Evolutionary conservation across 208 protist species (phyloP).

Genomic region (Leptomonas seymouri): DNA sequence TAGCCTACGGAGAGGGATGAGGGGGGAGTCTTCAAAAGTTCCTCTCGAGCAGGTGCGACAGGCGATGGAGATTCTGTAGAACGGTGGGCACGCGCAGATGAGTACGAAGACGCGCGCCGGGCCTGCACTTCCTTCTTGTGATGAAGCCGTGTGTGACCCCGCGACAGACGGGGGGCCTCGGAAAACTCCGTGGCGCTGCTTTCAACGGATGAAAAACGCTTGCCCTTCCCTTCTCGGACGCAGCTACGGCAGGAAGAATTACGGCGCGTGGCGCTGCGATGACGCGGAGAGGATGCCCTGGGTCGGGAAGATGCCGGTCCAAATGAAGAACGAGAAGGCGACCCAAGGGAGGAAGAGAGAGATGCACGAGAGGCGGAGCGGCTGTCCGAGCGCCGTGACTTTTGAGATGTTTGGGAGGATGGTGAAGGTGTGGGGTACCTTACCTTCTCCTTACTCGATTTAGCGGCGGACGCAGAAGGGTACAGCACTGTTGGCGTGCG

Average conservation of each 20-base stretch:
- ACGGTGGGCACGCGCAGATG: background rate
- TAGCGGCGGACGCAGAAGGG: too few relatives aligned
- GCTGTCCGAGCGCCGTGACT: background rate
- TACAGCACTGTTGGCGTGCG: too few relatives aligned
- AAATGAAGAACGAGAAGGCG: background rate
- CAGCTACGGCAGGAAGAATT: background rate
- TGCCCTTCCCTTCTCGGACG: background rate
- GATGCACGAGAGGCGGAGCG: background rate
- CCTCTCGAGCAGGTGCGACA: background rate
- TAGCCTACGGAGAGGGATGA: background rate
- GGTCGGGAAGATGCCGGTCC: background rate
- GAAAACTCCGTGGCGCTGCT: background rate
- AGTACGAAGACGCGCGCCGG: background rate
- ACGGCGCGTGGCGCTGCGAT: background rate
- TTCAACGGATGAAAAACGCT: background rate
- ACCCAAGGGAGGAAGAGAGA: background rate
- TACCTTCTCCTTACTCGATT: too few relatives aligned
- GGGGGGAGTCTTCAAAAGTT: background rate
- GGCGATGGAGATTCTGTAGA: background rate
- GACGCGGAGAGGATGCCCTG: background rate
- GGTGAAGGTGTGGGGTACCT: too few relatives aligned
- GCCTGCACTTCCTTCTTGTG: background rate
- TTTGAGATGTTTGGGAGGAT: background rate
- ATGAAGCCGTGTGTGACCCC: conserved; percentile 3
- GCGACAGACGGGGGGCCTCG: background rate